Evolutionary conservation across 176 grass and related monocot species (phyloP).

Genomic region (Pontederia crassipes): DNA sequence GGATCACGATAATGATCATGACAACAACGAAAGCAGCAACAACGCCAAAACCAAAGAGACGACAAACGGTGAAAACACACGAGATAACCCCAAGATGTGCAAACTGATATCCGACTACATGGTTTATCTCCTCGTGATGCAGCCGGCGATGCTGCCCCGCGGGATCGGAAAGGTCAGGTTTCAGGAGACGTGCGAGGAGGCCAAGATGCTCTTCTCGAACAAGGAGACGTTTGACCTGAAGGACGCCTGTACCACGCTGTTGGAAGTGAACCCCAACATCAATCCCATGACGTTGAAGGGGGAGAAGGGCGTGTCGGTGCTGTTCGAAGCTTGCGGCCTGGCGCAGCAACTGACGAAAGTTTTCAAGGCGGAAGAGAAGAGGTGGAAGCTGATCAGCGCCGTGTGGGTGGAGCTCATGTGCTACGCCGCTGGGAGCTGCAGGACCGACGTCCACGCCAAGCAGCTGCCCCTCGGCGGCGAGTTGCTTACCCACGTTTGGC

Average conservation of each 20-base stretch:
- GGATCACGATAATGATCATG: no score
- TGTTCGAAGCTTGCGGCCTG: conserved; percentile 44
- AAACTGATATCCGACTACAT: conserved; percentile 28
- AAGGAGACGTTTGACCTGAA: not conserved
- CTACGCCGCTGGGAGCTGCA: not conserved
- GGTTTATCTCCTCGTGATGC: conserved; percentile 34
- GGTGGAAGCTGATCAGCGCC: not conserved
- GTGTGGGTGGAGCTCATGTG: conserved; percentile 16
- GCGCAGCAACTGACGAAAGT: conserved; percentile 17
- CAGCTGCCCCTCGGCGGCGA: conserved; percentile 8
- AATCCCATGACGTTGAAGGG: conserved; percentile 33
- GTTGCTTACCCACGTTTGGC: conserved; percentile 3
- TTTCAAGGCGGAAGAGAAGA: not conserved
- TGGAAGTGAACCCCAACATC: not conserved
- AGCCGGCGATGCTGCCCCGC: conserved; percentile 35
- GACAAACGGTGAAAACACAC: no score
- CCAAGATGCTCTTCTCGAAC: conserved; percentile 31
- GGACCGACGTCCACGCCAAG: not conserved
- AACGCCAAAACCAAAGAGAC: no score
- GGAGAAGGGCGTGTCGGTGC: conserved; percentile 39
- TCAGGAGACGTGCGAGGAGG: conserved; percentile 37
- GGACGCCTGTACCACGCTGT: not conserved
- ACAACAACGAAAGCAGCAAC: no score
- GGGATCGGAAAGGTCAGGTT: conserved; percentile 45
- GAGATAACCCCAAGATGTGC: not conserved